These are phyloP conservation scores for Dendrocalamus sinicus DNA, from an alignment of 176 grass and related monocot genomes.

Conservation along the genomic window DNA sequence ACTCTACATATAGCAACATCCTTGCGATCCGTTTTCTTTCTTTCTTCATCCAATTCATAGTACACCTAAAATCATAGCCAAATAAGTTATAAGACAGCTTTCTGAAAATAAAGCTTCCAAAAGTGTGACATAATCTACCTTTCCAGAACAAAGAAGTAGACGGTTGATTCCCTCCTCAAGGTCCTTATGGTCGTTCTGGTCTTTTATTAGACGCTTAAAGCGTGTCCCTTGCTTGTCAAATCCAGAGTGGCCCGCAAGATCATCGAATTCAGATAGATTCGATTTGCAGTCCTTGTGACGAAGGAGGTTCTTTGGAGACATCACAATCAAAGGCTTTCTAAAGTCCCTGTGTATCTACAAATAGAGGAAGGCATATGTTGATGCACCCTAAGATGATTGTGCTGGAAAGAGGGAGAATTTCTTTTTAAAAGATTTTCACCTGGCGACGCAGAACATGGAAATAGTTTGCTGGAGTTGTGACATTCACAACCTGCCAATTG, in stretches of 20 bases:
- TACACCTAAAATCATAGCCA: conserved; percentile 65
- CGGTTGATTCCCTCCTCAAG: conserved; percentile 88
- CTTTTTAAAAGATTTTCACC: conserved; percentile 44
- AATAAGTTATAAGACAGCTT: conserved; percentile 4
- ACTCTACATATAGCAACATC: conserved; percentile 97
- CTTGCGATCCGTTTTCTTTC: conserved; percentile 65
- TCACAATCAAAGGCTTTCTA: conserved; percentile 90
- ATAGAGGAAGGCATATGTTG: conserved; percentile 27
- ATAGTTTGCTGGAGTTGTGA: conserved; percentile 97
- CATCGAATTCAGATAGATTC: conserved; percentile 93
- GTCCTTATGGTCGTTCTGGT: conserved; percentile 73
- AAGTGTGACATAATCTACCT: conserved; percentile 49
- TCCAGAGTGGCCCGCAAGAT: conserved; percentile 84
- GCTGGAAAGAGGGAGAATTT: neutral
- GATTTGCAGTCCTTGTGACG: conserved; percentile 99
- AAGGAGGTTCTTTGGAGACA: conserved; percentile 94
- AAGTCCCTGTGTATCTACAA: conserved; percentile 92
- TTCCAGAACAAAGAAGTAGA: conserved; percentile 92
- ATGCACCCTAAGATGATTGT: conserved; percentile 32
- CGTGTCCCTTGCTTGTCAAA: conserved; percentile 99
- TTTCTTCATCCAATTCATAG: conserved; percentile 91
- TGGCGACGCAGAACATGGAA: conserved; percentile 92
- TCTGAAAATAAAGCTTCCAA: conserved; percentile 4
- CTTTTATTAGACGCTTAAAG: conserved; percentile 96
- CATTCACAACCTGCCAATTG: conserved; percentile 98